A percentile compares a stretch with the other conserved stretches of the same genome.
Evolutionary conservation across 2,329 filamentous ascomycete species (phyloP).

Genomic region (Ustulina deusta): DNA sequence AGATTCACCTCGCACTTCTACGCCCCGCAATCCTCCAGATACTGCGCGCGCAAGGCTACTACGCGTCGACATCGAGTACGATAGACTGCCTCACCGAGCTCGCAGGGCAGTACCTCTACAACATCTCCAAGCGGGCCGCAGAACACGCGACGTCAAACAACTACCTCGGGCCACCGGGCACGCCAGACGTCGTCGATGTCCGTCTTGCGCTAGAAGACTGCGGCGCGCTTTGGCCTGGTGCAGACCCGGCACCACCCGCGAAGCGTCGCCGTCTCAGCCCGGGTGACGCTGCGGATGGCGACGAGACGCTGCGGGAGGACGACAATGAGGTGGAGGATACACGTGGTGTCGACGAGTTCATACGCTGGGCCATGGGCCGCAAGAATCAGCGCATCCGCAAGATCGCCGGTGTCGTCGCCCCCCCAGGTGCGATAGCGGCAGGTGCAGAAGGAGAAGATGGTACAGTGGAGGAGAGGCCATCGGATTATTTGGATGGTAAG

Average conservation of each 20-base stretch:
- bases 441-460: conserved; percentile 58
- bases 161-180: conserved; percentile 63
- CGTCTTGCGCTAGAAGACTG: conserved; percentile 86
- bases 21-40: conserved; percentile 91
- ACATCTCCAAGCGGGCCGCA: conserved; percentile 79
- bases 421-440: conserved; percentile 45
- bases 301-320: conserved; percentile 5
- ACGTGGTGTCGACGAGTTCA: conserved; percentile 80
- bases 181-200: conserved; percentile 79
- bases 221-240: conserved; percentile 78
- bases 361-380: conserved; percentile 81
- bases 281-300: background rate
- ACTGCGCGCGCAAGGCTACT: conserved; percentile 90
- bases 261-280: conserved; percentile 33
- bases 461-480: conserved; percentile 62
- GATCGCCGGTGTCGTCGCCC: conserved; percentile 75
- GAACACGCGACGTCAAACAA: conserved; percentile 78
- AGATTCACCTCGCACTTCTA: conserved; percentile 75
- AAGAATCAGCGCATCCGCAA: conserved; percentile 84
- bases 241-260: conserved; percentile 52
- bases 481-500: conserved; percentile 77
- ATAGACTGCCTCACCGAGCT: conserved; percentile 91
- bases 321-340: conserved; percentile 69
- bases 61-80: conserved; percentile 82
- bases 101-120: conserved; percentile 80